Evolutionary conservation across 495 filamentous ascomycete species (phyloP).

Genomic region (Aspergillus funiculosus): DNA sequence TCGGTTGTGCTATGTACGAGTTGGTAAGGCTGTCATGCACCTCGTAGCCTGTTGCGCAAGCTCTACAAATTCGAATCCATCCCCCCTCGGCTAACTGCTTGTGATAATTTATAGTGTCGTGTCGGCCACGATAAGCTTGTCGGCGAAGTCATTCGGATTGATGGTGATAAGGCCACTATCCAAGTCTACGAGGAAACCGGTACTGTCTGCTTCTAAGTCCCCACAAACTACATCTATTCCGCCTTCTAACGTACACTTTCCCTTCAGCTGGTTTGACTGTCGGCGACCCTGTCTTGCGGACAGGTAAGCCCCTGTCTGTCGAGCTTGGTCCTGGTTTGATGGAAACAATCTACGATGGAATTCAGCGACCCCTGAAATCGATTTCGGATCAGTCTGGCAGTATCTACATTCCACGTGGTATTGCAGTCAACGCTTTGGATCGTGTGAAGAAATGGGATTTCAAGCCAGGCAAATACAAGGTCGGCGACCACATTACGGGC

Average conservation of each 20-base stretch:
- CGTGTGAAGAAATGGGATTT: constrained; percentile 93
- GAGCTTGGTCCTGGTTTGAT: constrained; percentile 95
- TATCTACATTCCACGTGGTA: constrained; percentile 97
- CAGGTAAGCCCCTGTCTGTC: constrained; percentile 92
- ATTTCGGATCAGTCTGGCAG: constrained; percentile 71
- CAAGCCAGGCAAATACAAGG: constrained; percentile 74
- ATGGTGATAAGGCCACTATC: constrained; percentile 88
- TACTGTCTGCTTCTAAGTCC: constrained; percentile 35
- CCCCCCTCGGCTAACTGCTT: constrained; percentile 11
- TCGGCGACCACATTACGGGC: constrained; percentile 93
- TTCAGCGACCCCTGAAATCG: constrained; percentile 85
- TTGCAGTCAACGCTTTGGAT: constrained; percentile 80
- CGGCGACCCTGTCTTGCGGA: constrained; percentile 84
- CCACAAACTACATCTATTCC: background rate
- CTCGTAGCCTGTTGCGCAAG: constrained; percentile 17
- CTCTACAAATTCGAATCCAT: too few relatives aligned
- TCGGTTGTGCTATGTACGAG: constrained; percentile 99
- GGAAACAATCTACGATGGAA: constrained; percentile 99
- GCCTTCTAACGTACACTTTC: constrained; percentile 12
- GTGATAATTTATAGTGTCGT: constrained; percentile 51
- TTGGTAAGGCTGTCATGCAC: constrained; percentile 50
- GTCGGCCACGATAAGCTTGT: constrained; percentile 87
- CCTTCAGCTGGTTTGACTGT: constrained; percentile 82
- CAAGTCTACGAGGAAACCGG: constrained; percentile 99
- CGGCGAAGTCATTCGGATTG: constrained; percentile 97